These are phyloP conservation scores for Myrica gale DNA, from an alignment of 306 rosid genomes.

Conservation along the genomic window DNA sequence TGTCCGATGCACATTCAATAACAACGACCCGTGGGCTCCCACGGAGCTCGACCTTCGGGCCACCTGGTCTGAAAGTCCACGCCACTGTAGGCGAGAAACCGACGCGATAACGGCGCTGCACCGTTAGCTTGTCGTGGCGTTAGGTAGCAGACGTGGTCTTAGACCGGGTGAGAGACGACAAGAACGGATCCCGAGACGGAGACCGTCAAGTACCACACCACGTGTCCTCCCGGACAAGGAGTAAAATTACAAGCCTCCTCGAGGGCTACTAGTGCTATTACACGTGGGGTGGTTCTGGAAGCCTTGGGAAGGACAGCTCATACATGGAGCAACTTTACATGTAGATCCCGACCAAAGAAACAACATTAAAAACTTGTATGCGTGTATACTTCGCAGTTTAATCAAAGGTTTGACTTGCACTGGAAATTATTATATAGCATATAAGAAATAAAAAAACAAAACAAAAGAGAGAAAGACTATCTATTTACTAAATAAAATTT, in stretches of 20 bases:
- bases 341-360: no score
- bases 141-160: neutral
- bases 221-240: conserved; percentile 11
- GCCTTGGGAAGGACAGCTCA: conserved; percentile 12
- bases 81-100: neutral
- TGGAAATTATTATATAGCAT: no score
- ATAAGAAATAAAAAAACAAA: no score
- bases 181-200: conserved; percentile 9
- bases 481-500: no score
- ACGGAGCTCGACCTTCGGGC: neutral
- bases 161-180: neutral
- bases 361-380: no score
- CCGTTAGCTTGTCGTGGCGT: conserved; percentile 13
- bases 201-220: conserved; percentile 1
- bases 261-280: neutral
- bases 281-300: conserved; percentile 12
- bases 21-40: conserved; percentile 10
- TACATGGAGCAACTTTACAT: no score
- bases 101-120: neutral
- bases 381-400: no score
- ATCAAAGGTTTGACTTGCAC: no score
- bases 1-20: conserved; percentile 2
- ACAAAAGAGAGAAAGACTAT: no score
- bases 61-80: conserved; percentile 10
- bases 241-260: conserved; percentile 3